These are phyloP conservation scores for Dothistroma pini DNA, from an alignment of 2,329 filamentous ascomycete genomes.

Conservation along the genomic window DNA sequence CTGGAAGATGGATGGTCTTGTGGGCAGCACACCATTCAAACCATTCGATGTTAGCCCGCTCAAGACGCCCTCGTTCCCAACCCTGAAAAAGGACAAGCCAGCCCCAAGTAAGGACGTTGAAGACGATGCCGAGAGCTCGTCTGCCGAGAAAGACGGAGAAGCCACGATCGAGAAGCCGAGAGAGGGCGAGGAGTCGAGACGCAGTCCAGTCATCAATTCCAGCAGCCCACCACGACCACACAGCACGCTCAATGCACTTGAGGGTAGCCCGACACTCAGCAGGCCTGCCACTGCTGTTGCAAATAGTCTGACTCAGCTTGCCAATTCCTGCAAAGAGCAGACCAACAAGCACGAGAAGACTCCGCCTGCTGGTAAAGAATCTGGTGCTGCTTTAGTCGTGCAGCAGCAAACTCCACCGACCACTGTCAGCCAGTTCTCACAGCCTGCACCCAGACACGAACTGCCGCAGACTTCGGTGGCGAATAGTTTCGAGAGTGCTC, in stretches of 20 bases:
- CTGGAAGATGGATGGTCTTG: constrained; percentile 79
- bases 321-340: constrained; percentile 16
- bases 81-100: constrained; percentile 28
- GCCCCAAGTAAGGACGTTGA: constrained; percentile 23
- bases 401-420: constrained; percentile 27
- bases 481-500: constrained; percentile 18
- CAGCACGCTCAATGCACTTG: constrained; percentile 21
- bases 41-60: constrained; percentile 39
- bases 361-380: constrained; percentile 17
- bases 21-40: constrained; percentile 63
- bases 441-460: constrained; percentile 20
- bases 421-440: constrained; percentile 19
- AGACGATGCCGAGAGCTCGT: constrained; percentile 22
- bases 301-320: constrained; percentile 32
- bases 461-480: constrained; percentile 22
- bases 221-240: constrained; percentile 31
- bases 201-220: constrained; percentile 34
- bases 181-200: constrained; percentile 18
- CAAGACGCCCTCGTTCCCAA: constrained; percentile 36
- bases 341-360: constrained; percentile 17
- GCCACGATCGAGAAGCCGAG: constrained; percentile 13
- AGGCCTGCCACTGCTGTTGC: constrained; percentile 31
- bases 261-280: constrained; percentile 33
- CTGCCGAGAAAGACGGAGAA: constrained; percentile 18
- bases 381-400: constrained; percentile 12